Conservation (phyloP, 139 green algal genomes). For the Limnomonas spitsbergensis region DNA sequence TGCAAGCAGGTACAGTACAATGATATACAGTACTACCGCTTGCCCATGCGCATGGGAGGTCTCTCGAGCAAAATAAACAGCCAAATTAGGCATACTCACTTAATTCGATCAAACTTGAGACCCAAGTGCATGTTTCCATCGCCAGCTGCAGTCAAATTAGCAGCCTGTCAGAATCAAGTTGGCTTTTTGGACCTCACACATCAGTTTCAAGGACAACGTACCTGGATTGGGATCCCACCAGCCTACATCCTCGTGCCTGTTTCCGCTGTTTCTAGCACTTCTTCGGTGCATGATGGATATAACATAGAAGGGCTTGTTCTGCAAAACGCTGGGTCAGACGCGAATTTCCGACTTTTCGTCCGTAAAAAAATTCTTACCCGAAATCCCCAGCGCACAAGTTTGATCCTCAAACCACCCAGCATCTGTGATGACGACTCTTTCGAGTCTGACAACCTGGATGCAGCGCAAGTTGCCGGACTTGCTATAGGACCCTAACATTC, state of each 20-base stretch:
- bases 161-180: neutral
- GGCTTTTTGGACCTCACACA: neutral
- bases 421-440: too few relatives aligned
- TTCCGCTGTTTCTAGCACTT: constrained; percentile 29
- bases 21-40: too few relatives aligned
- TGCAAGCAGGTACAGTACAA: too few relatives aligned
- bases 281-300: constrained; percentile 27
- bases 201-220: neutral
- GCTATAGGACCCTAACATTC: too few relatives aligned
- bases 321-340: too few relatives aligned
- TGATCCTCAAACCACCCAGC: constrained; percentile 32
- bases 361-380: constrained; percentile 22
- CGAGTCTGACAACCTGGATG: too few relatives aligned
- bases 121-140: constrained; percentile 85
- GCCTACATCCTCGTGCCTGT: constrained; percentile 39
- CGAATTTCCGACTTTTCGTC: too few relatives aligned
- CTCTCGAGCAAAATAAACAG: too few relatives aligned
- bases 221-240: constrained; percentile 49
- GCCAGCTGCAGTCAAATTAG: constrained; percentile 40
- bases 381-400: constrained; percentile 42
- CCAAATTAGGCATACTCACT: too few relatives aligned
- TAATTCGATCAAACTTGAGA: constrained; percentile 75
- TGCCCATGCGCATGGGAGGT: too few relatives aligned
- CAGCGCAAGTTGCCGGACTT: too few relatives aligned
- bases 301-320: constrained; percentile 39